These are phyloP conservation scores for Aspergillus sp. DNA, from an alignment of 2,329 filamentous ascomycete genomes.

Conservation along the genomic window DNA sequence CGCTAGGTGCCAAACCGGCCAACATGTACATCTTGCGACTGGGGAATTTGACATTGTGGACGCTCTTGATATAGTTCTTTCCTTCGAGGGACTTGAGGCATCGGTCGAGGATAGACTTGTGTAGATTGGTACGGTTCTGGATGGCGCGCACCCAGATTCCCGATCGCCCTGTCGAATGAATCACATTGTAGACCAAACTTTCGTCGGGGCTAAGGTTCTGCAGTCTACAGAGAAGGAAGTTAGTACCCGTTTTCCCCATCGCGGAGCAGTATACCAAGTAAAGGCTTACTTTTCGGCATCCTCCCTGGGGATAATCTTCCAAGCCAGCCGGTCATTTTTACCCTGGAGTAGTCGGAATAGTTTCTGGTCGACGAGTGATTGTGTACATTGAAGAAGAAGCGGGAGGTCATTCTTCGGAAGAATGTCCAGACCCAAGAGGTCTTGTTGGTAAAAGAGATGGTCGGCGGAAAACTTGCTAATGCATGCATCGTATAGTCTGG, in stretches of 20 bases:
- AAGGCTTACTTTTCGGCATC: constrained; percentile 53
- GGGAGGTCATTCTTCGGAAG: constrained; percentile 49
- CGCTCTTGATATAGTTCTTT: constrained; percentile 81
- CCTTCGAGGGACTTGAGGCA: constrained; percentile 81
- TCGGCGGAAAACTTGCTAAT: constrained; percentile 44
- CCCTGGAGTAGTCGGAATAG: constrained; percentile 51
- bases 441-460: constrained; percentile 52
- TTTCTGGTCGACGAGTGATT: constrained; percentile 51
- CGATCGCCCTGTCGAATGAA: constrained; percentile 81
- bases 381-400: constrained; percentile 49
- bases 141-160: constrained; percentile 92
- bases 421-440: constrained; percentile 48
- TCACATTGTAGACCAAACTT: constrained; percentile 82
- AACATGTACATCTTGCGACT: constrained; percentile 97
- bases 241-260: constrained; percentile 6
- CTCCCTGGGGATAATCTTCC: constrained; percentile 54
- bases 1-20: constrained; percentile 78
- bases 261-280: background rate
- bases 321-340: constrained; percentile 49
- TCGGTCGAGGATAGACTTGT: constrained; percentile 80
- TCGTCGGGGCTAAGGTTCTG: constrained; percentile 67
- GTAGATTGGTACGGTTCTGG: constrained; percentile 77
- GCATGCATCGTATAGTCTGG: constrained; percentile 52
- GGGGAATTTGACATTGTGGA: constrained; percentile 90
- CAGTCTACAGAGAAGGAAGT: constrained; percentile 34